Evolutionary conservation across 208 protist genomes (phyloP).

Genomic region (Paratrypanosoma confusum): DNA sequence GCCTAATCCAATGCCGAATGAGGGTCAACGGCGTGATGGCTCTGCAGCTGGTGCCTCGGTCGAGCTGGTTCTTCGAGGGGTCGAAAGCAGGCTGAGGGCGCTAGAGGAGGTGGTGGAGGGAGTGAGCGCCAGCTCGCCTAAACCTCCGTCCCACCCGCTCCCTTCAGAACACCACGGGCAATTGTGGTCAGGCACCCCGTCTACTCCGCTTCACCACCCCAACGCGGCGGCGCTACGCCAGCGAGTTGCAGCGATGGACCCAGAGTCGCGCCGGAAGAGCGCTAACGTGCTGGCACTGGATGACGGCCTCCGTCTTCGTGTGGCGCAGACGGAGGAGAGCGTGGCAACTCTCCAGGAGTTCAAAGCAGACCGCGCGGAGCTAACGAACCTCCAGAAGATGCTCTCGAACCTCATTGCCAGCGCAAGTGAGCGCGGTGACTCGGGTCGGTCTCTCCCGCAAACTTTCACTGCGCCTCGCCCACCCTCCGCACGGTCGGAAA

Average conservation of each 20-base stretch:
- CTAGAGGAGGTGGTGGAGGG: conserved; percentile 43
- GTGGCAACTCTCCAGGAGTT: conserved; percentile 50
- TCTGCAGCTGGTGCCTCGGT: too few species aligned
- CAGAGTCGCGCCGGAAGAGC: conserved; percentile 1
- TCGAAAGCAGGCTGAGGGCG: too few species aligned
- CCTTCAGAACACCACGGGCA: neutral
- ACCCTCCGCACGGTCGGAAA: too few species aligned
- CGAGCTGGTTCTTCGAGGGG: too few species aligned
- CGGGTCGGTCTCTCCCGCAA: neutral
- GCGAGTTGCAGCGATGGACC: conserved; percentile 2
- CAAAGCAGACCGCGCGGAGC: conserved; percentile 67
- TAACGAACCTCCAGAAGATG: conserved; percentile 38
- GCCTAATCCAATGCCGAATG: too few species aligned
- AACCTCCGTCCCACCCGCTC: neutral
- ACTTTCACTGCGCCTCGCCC: conserved; percentile 3
- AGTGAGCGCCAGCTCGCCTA: too few species aligned
- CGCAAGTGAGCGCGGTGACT: too few species aligned
- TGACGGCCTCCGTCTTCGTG: conserved; percentile 44
- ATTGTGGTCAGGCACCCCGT: neutral
- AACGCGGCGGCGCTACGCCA: conserved; percentile 30
- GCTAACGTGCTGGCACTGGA: conserved; percentile 24
- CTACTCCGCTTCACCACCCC: conserved; percentile 18
- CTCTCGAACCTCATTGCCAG: conserved; percentile 23
- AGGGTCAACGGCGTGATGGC: too few species aligned
- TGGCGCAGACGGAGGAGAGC: conserved; percentile 66